A percentile compares a stretch with the other conserved stretches of the same genome.
Evolutionary conservation across 352 stramenopile genomes (phyloP).

Genomic region (Blastocystis sp.): DNA sequence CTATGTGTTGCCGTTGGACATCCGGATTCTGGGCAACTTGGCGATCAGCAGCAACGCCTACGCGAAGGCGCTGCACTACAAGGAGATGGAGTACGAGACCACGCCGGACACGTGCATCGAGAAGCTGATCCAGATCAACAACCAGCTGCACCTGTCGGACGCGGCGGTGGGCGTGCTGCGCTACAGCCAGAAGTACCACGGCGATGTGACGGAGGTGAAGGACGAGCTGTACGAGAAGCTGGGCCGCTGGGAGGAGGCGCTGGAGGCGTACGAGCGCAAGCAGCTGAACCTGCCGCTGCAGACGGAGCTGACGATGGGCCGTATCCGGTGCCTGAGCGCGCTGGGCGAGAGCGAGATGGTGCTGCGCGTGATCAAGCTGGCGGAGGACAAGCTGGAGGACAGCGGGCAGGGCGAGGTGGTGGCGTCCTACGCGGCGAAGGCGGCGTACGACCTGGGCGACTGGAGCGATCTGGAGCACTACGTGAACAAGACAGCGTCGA

Average conservation of each 20-base stretch:
- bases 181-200: conserved; percentile 80
- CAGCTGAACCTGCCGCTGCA: conserved; percentile 75
- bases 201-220: conserved; percentile 82
- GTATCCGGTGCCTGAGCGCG: conserved; percentile 92
- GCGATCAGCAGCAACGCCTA: conserved; percentile 94
- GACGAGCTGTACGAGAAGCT: conserved; percentile 96
- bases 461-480: conserved; percentile 80
- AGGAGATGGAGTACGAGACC: conserved; percentile 89
- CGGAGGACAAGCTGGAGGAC: conserved; percentile 72
- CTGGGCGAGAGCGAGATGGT: conserved; percentile 87
- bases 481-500: conserved; percentile 70
- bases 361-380: conserved; percentile 43
- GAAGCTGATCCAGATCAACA: conserved; percentile 95
- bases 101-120: conserved; percentile 90
- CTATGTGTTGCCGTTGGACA: conserved; percentile 75
- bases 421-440: conserved; percentile 74
- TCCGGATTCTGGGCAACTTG: conserved; percentile 87
- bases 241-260: conserved; percentile 89
- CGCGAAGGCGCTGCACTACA: conserved; percentile 91
- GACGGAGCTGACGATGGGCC: conserved; percentile 88
- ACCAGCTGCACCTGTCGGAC: conserved; percentile 90
- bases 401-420: conserved; percentile 71
- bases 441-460: conserved; percentile 80
- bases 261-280: conserved; percentile 87
- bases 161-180: conserved; percentile 93